A percentile compares a stretch with the other conserved stretches of the same genome.
Conservation (phyloP, 2,329 filamentous ascomycete species). For the Trichophyton simii region DNA sequence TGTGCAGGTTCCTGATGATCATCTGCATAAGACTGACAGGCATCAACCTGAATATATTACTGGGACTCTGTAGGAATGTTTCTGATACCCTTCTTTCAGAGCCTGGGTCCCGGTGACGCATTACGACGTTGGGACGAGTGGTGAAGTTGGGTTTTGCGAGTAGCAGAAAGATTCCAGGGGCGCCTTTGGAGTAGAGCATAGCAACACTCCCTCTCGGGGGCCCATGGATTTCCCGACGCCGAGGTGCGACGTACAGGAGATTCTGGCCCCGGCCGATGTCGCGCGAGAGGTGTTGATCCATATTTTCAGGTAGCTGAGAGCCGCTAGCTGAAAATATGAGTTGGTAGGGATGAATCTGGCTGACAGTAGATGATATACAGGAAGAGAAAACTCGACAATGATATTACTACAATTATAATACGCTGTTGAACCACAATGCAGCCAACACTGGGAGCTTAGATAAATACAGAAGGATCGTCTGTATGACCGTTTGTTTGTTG, state of each 20-base stretch:
- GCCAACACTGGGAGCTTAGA: too few species aligned
- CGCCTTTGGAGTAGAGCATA: background rate
- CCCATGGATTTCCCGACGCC: background rate
- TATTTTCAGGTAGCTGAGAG: too few species aligned
- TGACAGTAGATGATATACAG: too few species aligned
- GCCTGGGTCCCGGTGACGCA: background rate
- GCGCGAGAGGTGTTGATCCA: background rate
- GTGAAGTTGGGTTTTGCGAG: background rate
- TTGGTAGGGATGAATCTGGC: too few species aligned
- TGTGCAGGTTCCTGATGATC: background rate
- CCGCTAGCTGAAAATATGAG: too few species aligned
- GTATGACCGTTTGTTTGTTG: too few species aligned
- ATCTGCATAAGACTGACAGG: background rate
- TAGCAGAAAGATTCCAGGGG: background rate
- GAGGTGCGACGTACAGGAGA: background rate
- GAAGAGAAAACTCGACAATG: too few species aligned
- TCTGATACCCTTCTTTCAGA: background rate
- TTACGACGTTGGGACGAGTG: background rate
- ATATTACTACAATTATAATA: too few species aligned
- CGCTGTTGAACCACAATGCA: too few species aligned
- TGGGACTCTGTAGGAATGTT: background rate
- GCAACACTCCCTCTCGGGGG: background rate
- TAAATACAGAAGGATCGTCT: too few species aligned
- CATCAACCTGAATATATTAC: background rate
- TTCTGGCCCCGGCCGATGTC: background rate